Conservation (phyloP, 2,329 filamentous ascomycete species). For the Fusarium gaditjirri region DNA sequence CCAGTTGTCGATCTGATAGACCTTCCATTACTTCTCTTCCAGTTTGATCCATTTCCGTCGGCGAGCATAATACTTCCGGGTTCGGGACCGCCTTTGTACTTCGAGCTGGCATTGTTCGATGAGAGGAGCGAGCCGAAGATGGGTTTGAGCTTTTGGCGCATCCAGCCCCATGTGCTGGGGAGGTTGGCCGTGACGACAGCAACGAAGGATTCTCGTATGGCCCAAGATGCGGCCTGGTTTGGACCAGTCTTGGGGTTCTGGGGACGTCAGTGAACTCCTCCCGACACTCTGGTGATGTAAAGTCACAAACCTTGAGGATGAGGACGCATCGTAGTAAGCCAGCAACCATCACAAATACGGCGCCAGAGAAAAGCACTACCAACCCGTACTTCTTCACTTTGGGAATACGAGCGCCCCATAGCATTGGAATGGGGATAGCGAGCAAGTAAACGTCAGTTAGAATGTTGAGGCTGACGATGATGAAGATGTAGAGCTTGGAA, state of each 20-base stretch:
- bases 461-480: slow-evolving; percentile 51
- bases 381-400: slow-evolving; percentile 63
- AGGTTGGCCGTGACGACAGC: slow-evolving; percentile 53
- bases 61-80: slow-evolving; percentile 41
- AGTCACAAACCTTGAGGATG: slow-evolving; percentile 47
- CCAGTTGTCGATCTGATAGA: slow-evolving; percentile 16
- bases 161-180: slow-evolving; percentile 47
- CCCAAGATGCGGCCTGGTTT: slow-evolving; percentile 50
- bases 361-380: slow-evolving; percentile 59
- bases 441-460: slow-evolving; percentile 55
- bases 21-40: slow-evolving; percentile 29
- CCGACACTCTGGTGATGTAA: fast-evolving
- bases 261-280: neutral
- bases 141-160: slow-evolving; percentile 42
- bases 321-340: slow-evolving; percentile 52
- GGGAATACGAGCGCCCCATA: slow-evolving; percentile 62
- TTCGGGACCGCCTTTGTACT: slow-evolving; percentile 33
- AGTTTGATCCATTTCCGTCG: slow-evolving; percentile 25
- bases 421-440: slow-evolving; percentile 58
- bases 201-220: slow-evolving; percentile 53
- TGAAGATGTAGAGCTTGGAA: slow-evolving; percentile 53
- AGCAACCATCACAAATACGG: slow-evolving; percentile 53
- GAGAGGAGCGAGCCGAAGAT: slow-evolving; percentile 41
- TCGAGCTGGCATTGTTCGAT: slow-evolving; percentile 27
- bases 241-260: slow-evolving; percentile 52